Evolutionary conservation across 371 early-diverging fungal species (phyloP).

Genomic region (Rhizopus stolonifer): DNA sequence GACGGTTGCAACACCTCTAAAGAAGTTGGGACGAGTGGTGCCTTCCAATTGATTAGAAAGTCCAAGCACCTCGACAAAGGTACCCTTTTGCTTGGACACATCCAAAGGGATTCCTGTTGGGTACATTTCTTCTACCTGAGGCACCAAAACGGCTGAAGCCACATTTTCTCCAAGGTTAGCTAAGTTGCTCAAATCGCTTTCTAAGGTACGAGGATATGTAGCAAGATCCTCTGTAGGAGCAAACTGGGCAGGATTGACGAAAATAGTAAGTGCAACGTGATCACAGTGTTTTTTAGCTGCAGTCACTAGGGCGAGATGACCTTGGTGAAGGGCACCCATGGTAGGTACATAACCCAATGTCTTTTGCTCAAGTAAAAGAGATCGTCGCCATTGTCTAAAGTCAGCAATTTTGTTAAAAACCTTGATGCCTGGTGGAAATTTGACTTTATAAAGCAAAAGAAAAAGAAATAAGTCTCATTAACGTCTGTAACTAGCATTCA

Average conservation of each 20-base stretch:
- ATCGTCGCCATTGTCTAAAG: slow-evolving; percentile 65
- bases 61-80: slow-evolving; percentile 92
- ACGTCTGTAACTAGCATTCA: no score
- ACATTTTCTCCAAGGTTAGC: slow-evolving; percentile 39
- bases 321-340: slow-evolving; percentile 92
- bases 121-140: slow-evolving; percentile 89
- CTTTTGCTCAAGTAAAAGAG: slow-evolving; percentile 45
- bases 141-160: slow-evolving; percentile 71
- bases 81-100: slow-evolving; percentile 73
- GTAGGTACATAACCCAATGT: slow-evolving; percentile 80
- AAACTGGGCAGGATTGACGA: slow-evolving; percentile 98
- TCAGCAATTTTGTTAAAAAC: slow-evolving; percentile 64
- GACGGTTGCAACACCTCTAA: slow-evolving; percentile 96
- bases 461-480: not conserved
- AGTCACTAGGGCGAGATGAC: slow-evolving; percentile 78
- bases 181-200: slow-evolving; percentile 71
- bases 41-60: slow-evolving; percentile 93
- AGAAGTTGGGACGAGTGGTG: slow-evolving; percentile 90
- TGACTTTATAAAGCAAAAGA: slow-evolving; percentile 16
- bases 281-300: slow-evolving; percentile 65
- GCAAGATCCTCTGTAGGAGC: slow-evolving; percentile 93
- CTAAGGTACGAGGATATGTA: slow-evolving; percentile 85
- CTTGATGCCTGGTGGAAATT: slow-evolving; percentile 50
- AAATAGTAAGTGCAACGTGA: slow-evolving; percentile 81
- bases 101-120: slow-evolving; percentile 86